Base-by-base conservation (phyloP, 805 yeast genomes). In the Ogataea henricii region DNA sequence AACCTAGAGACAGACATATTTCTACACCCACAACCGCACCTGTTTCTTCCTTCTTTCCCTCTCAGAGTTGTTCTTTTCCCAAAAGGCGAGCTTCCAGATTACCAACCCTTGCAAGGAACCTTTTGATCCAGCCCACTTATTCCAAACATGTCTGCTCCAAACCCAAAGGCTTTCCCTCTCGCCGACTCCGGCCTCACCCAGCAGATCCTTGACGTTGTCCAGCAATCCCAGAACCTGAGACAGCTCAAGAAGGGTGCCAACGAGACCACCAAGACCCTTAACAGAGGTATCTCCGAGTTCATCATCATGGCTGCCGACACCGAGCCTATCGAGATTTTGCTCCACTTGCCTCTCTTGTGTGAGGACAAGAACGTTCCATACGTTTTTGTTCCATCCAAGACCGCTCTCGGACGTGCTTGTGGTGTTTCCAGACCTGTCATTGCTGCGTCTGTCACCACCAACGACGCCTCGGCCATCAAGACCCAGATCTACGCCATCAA, bases 291-390 rank as follows among this genome's bases (percentile, higher is more conserved):
- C 67, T 88, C 97, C 65, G 99, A 92, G 78, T 92, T 92, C 81
- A 91, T 92, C 73, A 89, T 92, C 77, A 89, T 94, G 97, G 99
- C 99, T 59, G 99, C 99, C 64, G 99, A 94, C 71, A 90, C 99
- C 65, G 96, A 91, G 76, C 99, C 99, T 65, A 91, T 94, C 68
- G 99, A 94, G 79, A 92, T 94, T 73, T 84, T 94, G 68, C 83
- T 94, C 74, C 99, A 94, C 72, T 82, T 94, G 72, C 99, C 99
- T 43, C 82, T 94, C 65, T 80, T 94, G 65, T 94, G 99, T 76
- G 99, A 94, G 78, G 99, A 94, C 77, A 94, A 94, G 82, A 94
- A 94, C 79, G 99, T 94, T 60, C 97, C 99, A 56, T 94, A 94
- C 79, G 98, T 94, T 57, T 94, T 94, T 62, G 98, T 94, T 59